Conservation (phyloP, 1,284 basidiomycete genomes). For the Clitocybe nebularis region DNA sequence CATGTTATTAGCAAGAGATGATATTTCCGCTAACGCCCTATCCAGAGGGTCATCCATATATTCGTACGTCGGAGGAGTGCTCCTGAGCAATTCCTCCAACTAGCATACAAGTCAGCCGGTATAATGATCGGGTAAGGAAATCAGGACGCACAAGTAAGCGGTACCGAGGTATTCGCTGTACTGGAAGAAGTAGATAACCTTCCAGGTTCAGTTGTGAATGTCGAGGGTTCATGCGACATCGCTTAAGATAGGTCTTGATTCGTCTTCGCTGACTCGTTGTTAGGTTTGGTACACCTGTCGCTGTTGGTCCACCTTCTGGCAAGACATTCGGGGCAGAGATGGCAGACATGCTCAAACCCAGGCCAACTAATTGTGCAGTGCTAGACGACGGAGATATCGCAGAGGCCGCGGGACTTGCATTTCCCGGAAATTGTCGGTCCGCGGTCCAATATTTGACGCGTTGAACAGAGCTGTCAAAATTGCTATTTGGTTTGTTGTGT, state of each 20-base stretch:
- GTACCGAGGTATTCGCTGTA: conserved; percentile 96
- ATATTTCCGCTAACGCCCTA: conserved; percentile 81
- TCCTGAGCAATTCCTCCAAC: conserved; percentile 81
- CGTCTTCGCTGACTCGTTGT: conserved; percentile 80
- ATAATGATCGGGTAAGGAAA: not conserved
- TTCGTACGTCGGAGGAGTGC: conserved; percentile 74
- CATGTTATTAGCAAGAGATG: conserved; percentile 87
- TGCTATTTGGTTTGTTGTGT: conserved; percentile 41
- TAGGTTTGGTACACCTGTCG: conserved; percentile 43
- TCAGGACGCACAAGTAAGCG: conserved; percentile 65
- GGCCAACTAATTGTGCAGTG: conserved; percentile 58
- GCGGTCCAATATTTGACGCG: conserved; percentile 82
- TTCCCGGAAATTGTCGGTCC: conserved; percentile 42
- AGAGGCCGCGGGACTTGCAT: conserved; percentile 32
- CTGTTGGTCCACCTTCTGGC: conserved; percentile 33
- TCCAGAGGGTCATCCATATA: conserved; percentile 81
- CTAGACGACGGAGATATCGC: conserved; percentile 59
- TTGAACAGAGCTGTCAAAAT: conserved; percentile 88
- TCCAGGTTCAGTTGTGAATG: conserved; percentile 98
- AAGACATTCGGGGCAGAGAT: conserved; percentile 43
- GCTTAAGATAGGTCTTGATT: conserved; percentile 84
- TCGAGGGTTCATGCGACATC: conserved; percentile 77
- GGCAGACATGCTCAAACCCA: conserved; percentile 58
- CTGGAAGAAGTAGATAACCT: conserved; percentile 90
- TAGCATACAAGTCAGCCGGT: conserved; percentile 27